Base-by-base conservation (phyloP, 108 stramenopile species). In the Discostella stelligeroides region DNA sequence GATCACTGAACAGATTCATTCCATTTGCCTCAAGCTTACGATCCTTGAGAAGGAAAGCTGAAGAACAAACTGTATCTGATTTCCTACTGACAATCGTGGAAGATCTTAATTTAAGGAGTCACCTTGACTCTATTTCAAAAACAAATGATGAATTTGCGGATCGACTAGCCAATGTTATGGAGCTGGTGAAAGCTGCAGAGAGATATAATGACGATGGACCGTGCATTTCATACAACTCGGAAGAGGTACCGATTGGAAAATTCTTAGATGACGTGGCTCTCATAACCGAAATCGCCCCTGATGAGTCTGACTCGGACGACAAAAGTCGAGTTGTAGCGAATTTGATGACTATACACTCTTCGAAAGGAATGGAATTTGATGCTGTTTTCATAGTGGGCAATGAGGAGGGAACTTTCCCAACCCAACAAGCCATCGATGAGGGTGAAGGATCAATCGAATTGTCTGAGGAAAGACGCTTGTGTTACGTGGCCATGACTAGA, bases 401-500 rank as follows among this genome's bases (percentile, higher is more conserved):
- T n/a, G n/a, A n/a, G n/a, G n/a, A n/a, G n/a, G n/a, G n/a, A n/a
- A n/a, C n/a, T n/a, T n/a, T n/a, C n/a, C n/a, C n/a, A n/a, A n/a
- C n/a, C n/a, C n/a, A n/a, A n/a, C n/a, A n/a, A n/a, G n/a, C n/a
- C n/a, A n/a, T n/a, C n/a, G n/a, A n/a, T n/a, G n/a, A n/a, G n/a
- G 24, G 88, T 88, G 86, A 86, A 48, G 85, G 80, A 11, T 91
- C 90, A 11, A 63, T 88, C 13, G 84, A 76, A 40, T 63, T 92
- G 41, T 92, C 91, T 27, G 96, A 95, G 68, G 96, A 97, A 67
- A 75, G 79, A 57, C 76, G 96, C 13, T 76, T 97, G 39, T 91
- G 95, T 75, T 97, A 97, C 67, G 96, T 95, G 24, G 96, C 92
- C 21, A 95, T 95, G 92, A 97, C 95, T 7, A 85, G 96, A 46